Evolutionary conservation across 352 stramenopile genomes (phyloP), one percentile per base, ranked within the genome.

Genomic region (Pythium phragmitis): DNA sequence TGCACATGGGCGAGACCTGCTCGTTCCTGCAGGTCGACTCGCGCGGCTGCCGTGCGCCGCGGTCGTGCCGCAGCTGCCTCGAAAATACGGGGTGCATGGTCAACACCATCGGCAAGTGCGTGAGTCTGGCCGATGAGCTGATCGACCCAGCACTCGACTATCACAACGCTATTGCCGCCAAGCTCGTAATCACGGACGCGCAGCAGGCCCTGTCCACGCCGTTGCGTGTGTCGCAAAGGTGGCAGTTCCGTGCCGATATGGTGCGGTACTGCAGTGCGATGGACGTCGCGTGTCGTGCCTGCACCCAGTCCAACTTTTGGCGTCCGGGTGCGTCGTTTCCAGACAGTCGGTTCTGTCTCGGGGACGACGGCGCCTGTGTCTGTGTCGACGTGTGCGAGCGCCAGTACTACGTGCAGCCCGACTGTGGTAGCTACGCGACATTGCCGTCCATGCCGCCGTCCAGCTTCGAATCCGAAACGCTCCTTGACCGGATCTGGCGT

Each of bases 361-460:
- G 60, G 5, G 41, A 52, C 2, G 39, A 60, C 21, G 50, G 50
- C 30, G 17, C 16, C 11, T 67, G 60, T 39, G 59, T 66, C 2
- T 66, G 59, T 28, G 33, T 66, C 19, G 59, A 66, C 30, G 48
- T 53, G 28, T 66, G 59, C n/a, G 59, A 66, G 33, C 47, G 49
- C 4, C 48, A 33, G n/a, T 53, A 26, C 16, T 50, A 51, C 21
- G 39, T 53, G 13, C 49, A 34, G 21, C 23, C 28, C 36, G 49
- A 66, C 39, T 66, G 59, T 49, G 3, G 39, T 14, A 19, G 39
- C 39, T n/a, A n/a, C 17, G 9, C 39, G 13, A n/a, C 36, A 4
- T 2, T 36, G 17, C 39, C 42, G 33, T 13, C 28, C 2, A 50
- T 48, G 30, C 19, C 50, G 23, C 9, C 17, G 12, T 52, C 59